phyloP scores from a whole-genome alignment of 2,329 filamentous ascomycete species.

The Calonectria hongkongensis region DNA sequence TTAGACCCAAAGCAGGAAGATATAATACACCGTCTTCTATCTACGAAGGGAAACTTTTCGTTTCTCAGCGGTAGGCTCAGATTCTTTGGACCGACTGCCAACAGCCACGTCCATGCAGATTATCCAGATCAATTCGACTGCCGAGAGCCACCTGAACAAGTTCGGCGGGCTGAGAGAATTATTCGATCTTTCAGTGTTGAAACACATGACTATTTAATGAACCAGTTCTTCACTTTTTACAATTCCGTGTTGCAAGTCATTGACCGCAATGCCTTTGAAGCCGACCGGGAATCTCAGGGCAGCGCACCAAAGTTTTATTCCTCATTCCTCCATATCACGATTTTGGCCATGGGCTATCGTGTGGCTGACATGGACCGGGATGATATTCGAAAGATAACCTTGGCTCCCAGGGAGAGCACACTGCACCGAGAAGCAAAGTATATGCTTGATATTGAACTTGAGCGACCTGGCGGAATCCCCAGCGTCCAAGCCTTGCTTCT shows the following conservation, averaged over 20 bases:
- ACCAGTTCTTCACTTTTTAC: slow-evolving; percentile 71
- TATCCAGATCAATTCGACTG: slow-evolving; percentile 59
- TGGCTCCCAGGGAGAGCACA: slow-evolving; percentile 69
- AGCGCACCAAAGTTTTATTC: slow-evolving; percentile 69
- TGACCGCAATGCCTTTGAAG: slow-evolving; percentile 69
- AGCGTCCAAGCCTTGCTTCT: slow-evolving; percentile 71
- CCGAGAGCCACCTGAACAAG: slow-evolving; percentile 66
- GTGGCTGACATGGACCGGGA: slow-evolving; percentile 69
- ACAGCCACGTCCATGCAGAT: slow-evolving; percentile 70
- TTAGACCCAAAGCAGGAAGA: slow-evolving; percentile 66
- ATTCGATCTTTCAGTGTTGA: slow-evolving; percentile 66
- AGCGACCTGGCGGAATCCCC: slow-evolving; percentile 70
- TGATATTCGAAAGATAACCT: slow-evolving; percentile 68
- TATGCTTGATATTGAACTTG: slow-evolving; percentile 72
- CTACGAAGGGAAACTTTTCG: slow-evolving; percentile 69
- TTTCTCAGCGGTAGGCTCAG: slow-evolving; percentile 69
- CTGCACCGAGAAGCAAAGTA: slow-evolving; percentile 73
- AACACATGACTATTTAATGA: slow-evolving; percentile 72
- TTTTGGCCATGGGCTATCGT: slow-evolving; percentile 72
- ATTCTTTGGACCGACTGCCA: slow-evolving; percentile 73
- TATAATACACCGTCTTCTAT: slow-evolving; percentile 69
- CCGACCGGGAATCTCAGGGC: slow-evolving; percentile 64
- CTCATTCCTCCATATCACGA: slow-evolving; percentile 70
- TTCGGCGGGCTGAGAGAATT: slow-evolving; percentile 67
- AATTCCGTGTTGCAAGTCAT: slow-evolving; percentile 70